These are phyloP conservation scores for Cymbopogon flexuosus DNA, from an alignment of 202 grass and related monocot genomes.

Conservation along the genomic window DNA sequence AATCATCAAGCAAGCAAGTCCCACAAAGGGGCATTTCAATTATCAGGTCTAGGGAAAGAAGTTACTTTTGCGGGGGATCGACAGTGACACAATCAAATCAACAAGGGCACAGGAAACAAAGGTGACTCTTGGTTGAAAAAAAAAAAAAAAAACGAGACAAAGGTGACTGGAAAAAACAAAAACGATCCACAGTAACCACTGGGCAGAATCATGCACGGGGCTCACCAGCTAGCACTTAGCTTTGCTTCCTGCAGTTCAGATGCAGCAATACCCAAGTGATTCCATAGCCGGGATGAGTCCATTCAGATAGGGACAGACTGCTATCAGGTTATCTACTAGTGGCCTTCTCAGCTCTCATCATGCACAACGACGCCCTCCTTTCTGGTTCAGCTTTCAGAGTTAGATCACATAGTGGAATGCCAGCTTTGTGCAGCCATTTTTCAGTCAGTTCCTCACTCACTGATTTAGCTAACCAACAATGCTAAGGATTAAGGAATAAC, in stretches of 20 bases:
- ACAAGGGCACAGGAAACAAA: constrained; percentile 17
- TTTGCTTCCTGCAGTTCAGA: constrained; percentile 40
- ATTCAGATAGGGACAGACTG: constrained; percentile 38
- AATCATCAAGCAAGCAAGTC: constrained; percentile 25
- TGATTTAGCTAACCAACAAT: constrained; percentile 16
- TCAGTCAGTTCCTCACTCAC: background rate
- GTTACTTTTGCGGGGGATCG: constrained; percentile 35
- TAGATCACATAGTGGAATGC: constrained; percentile 14
- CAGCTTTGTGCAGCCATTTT: constrained; percentile 25
- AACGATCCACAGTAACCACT: background rate
- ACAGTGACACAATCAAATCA: constrained; percentile 35
- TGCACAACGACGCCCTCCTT: constrained; percentile 30
- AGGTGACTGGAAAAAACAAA: background rate
- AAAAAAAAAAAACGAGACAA: background rate
- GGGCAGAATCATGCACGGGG: constrained; percentile 34
- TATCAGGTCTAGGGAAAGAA: constrained; percentile 33
- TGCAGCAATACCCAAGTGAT: constrained; percentile 35
- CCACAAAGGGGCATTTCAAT: constrained; percentile 38
- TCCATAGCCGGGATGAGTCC: constrained; percentile 35
- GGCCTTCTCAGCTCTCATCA: constrained; percentile 36
- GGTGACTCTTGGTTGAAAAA: background rate
- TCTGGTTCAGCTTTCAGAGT: constrained; percentile 33
- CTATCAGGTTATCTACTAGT: constrained; percentile 22
- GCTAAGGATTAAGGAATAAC: background rate
- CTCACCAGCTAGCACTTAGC: constrained; percentile 41